Percentiles rank a stretch among this genome's conserved stretches.
phyloP scores from a whole-genome alignment of 306 rosid species.

The Prunus mira region DNA sequence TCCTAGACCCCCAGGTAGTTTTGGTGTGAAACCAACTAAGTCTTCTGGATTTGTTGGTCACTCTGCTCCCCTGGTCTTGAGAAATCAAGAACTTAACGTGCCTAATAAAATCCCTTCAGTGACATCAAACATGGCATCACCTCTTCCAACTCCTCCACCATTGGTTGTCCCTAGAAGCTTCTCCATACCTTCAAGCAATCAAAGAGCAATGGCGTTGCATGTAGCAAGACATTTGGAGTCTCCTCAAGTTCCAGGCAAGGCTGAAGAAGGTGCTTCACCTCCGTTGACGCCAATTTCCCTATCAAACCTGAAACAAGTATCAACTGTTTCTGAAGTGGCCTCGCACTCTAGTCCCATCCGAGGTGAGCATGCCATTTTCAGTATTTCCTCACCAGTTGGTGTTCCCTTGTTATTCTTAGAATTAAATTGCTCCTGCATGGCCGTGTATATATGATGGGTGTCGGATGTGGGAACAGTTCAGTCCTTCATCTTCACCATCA shows the following conservation, averaged over 20 bases:
- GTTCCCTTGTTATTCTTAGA: background rate
- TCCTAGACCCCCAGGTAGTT: constrained; percentile 83
- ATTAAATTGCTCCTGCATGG: background rate
- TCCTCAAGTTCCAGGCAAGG: constrained; percentile 50
- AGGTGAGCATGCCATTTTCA: constrained; percentile 41
- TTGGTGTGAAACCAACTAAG: constrained; percentile 39
- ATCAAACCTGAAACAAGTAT: constrained; percentile 27
- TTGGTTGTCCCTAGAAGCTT: constrained; percentile 64
- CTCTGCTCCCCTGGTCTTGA: constrained; percentile 66
- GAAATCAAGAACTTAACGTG: constrained; percentile 50
- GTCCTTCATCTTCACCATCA: background rate
- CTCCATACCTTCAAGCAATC: constrained; percentile 83
- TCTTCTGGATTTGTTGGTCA: constrained; percentile 50
- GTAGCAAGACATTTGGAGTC: constrained; percentile 62
- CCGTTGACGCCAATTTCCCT: constrained; percentile 70
- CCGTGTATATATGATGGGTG: background rate
- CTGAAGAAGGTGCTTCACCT: constrained; percentile 61
- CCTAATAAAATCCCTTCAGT: constrained; percentile 45
- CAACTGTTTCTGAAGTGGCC: constrained; percentile 47
- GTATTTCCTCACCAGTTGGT: constrained; percentile 8
- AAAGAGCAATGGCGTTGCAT: constrained; percentile 58
- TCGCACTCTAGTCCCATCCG: constrained; percentile 58
- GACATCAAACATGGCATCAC: constrained; percentile 64
- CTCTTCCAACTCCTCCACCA: constrained; percentile 92
- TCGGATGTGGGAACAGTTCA: background rate